Conservation (phyloP, 495 filamentous ascomycete genomes). For the Hypoxylon rickii region DNA sequence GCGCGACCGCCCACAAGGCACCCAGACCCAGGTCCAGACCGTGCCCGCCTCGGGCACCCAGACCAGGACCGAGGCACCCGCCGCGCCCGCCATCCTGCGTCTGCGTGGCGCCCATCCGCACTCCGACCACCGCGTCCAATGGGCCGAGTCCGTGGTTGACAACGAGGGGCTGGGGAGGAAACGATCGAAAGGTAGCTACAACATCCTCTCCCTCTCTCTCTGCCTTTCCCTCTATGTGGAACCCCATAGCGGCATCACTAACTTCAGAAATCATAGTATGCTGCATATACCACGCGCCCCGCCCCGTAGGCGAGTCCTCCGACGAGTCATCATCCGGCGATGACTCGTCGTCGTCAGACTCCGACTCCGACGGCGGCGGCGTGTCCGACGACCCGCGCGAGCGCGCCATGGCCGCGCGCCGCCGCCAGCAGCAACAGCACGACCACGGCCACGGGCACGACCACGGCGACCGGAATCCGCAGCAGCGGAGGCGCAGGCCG, state of each 20-base stretch:
- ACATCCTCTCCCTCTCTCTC: no score
- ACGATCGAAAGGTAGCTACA: conserved; percentile 81
- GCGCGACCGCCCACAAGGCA: conserved; percentile 22
- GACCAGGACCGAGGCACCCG: conserved; percentile 18
- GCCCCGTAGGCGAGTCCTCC: conserved; percentile 81
- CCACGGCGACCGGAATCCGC: conserved; percentile 46
- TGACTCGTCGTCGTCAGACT: conserved; percentile 57
- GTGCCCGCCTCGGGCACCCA: conserved; percentile 29
- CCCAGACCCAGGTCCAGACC: conserved; percentile 28
- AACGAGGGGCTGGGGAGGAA: conserved; percentile 96
- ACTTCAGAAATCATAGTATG: conserved; percentile 79
- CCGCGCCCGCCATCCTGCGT: conserved; percentile 49
- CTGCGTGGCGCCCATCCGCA: conserved; percentile 48
- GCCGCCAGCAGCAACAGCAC: conserved; percentile 35
- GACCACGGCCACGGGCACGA: conserved; percentile 47
- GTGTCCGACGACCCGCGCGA: conserved; percentile 35
- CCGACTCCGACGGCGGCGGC: conserved; percentile 48
- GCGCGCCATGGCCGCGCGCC: conserved; percentile 27
- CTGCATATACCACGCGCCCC: conserved; percentile 94
- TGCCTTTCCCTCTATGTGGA: no score
- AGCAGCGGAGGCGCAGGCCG: conserved; percentile 60
- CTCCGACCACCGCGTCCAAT: conserved; percentile 67
- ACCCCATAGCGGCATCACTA: no score
- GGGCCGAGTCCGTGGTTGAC: conserved; percentile 92
- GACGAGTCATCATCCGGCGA: conserved; percentile 67